These are phyloP conservation scores for Xylaria longipes DNA, from an alignment of 495 filamentous ascomycete genomes.

Conservation along the genomic window DNA sequence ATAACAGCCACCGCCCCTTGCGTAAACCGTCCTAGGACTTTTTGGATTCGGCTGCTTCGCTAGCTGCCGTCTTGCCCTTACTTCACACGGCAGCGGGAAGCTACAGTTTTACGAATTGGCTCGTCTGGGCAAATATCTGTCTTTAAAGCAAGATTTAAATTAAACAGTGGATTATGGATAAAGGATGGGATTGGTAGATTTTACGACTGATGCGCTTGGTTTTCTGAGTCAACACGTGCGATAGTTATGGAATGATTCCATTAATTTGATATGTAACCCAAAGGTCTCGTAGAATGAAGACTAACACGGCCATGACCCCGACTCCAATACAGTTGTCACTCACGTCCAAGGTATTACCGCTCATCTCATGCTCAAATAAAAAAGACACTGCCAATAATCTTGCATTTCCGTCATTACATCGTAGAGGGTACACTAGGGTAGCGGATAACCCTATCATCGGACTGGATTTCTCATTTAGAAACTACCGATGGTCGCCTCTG, in stretches of 20 bases:
- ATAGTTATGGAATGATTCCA: neutral
- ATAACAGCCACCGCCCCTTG: conserved; percentile 2
- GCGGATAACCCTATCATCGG: conserved; percentile 1
- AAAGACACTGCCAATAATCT: conserved; percentile 8
- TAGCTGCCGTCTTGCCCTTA: neutral
- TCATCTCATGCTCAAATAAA: conserved; percentile 9
- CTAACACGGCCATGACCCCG: neutral
- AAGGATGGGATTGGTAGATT: neutral
- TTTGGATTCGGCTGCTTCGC: neutral
- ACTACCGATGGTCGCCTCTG: conserved; percentile 50
- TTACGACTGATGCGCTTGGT: neutral
- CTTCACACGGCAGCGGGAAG: neutral
- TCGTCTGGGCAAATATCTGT: neutral
- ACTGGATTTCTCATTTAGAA: conserved; percentile 15
- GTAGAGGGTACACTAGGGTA: conserved; percentile 17
- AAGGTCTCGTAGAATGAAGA: neutral
- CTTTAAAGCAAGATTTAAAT: neutral
- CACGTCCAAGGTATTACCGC: conserved; percentile 8
- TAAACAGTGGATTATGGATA: neutral
- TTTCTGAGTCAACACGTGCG: neutral
- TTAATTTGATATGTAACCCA: neutral
- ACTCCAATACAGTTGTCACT: conserved; percentile 8
- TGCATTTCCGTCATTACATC: conserved; percentile 24
- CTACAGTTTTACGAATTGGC: neutral
- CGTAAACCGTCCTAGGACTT: neutral